These are phyloP conservation scores for Coniosporium apollinis DNA, from an alignment of 495 filamentous ascomycete genomes.

Conservation along the genomic window DNA sequence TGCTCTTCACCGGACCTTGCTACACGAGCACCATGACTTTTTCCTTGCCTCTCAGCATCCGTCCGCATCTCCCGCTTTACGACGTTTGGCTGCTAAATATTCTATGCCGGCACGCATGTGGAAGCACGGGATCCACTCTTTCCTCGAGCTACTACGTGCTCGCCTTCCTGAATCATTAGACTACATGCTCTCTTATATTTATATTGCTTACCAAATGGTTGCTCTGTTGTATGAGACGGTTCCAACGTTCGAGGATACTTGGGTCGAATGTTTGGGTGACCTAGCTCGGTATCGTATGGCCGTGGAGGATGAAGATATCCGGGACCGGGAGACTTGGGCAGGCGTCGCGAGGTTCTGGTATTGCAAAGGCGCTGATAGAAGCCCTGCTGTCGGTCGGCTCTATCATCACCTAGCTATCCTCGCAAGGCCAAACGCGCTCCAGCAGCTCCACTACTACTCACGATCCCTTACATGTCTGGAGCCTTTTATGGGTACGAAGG, in stretches of 20 bases:
- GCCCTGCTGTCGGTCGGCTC: constrained; percentile 51
- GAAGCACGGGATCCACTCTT: constrained; percentile 66
- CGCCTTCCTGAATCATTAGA: constrained; percentile 54
- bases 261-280: constrained; percentile 83
- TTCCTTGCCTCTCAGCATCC: constrained; percentile 66
- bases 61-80: constrained; percentile 39
- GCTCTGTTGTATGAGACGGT: constrained; percentile 62
- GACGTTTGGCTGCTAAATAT: constrained; percentile 47
- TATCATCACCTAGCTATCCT: constrained; percentile 79
- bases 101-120: constrained; percentile 75
- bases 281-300: constrained; percentile 61
- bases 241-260: constrained; percentile 60
- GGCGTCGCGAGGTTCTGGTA: constrained; percentile 69
- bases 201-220: constrained; percentile 69
- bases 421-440: constrained; percentile 52
- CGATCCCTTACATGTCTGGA: constrained; percentile 20
- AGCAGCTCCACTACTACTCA: constrained; percentile 60
- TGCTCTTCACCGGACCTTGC: constrained; percentile 50
- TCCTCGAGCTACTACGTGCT: constrained; percentile 55
- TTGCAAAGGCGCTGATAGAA: constrained; percentile 53
- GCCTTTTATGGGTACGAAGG: constrained; percentile 33
- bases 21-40: constrained; percentile 72
- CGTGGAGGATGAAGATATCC: constrained; percentile 53
- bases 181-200: constrained; percentile 69
- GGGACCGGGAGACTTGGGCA: constrained; percentile 65